phyloP scores from a whole-genome alignment of 176 grass and related monocot genomes.

The Bonia amplexicaulis region DNA sequence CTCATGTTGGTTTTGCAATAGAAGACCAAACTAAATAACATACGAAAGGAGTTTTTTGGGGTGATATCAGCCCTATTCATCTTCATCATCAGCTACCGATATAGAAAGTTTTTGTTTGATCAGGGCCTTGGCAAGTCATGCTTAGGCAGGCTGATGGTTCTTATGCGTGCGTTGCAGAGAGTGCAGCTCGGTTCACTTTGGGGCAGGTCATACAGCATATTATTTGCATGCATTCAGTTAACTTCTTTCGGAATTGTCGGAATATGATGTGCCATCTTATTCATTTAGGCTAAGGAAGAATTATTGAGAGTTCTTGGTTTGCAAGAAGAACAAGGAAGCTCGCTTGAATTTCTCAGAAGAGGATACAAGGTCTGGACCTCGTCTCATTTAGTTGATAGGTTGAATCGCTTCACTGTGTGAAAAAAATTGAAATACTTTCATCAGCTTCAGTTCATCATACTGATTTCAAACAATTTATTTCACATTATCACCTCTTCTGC shows the following conservation, averaged over 20 bases:
- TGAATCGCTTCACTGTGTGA: neutral
- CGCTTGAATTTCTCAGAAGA: constrained; percentile 87
- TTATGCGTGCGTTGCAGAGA: constrained; percentile 95
- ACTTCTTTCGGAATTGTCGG: neutral
- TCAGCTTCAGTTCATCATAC: neutral
- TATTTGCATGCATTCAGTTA: neutral
- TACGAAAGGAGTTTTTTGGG: neutral
- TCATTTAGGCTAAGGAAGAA: constrained; percentile 79
- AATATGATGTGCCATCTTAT: neutral
- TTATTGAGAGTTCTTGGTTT: constrained; percentile 82
- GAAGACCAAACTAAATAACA: neutral
- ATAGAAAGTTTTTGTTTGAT: constrained; percentile 19
- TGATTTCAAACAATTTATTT: neutral
- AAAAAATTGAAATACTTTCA: neutral
- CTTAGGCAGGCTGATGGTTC: constrained; percentile 84
- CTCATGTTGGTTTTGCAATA: neutral
- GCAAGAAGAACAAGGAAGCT: constrained; percentile 93
- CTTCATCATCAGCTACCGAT: neutral
- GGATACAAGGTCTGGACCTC: constrained; percentile 75
- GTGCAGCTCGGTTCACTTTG: constrained; percentile 76
- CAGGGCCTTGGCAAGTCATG: constrained; percentile 97
- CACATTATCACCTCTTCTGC: neutral
- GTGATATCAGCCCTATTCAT: neutral
- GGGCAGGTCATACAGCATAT: constrained; percentile 60
- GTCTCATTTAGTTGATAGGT: neutral